These are phyloP conservation scores for Maudiozyma turicensis DNA, from an alignment of 805 yeast species.

Conservation along the genomic window DNA sequence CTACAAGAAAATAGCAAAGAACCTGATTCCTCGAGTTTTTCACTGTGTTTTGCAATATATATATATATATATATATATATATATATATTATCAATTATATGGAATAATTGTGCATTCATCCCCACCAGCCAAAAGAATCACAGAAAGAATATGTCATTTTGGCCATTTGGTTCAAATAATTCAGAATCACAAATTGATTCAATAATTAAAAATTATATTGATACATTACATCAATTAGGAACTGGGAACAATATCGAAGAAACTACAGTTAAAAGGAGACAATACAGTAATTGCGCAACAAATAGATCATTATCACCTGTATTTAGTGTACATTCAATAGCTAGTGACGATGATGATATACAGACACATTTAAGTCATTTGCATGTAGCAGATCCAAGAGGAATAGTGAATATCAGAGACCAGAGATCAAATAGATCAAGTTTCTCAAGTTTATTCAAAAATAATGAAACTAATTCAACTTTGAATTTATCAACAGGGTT, in stretches of 20 bases:
- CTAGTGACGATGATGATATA: not conserved
- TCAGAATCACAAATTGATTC: conserved; percentile 25
- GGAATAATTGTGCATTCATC: no score
- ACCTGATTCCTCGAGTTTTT: no score
- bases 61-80: no score
- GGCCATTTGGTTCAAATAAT: conserved; percentile 33
- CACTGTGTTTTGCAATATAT: no score
- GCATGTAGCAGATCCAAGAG: not conserved
- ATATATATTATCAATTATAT: no score
- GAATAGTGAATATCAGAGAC: not conserved
- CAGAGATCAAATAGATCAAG: conserved; percentile 1
- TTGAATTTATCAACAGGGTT: no score
- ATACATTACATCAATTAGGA: conserved; percentile 5
- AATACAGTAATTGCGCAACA: not conserved
- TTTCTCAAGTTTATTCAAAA: conserved; percentile 1
- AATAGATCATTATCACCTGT: not conserved
- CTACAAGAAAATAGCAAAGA: no score
- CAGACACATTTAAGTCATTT: not conserved
- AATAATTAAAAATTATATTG: conserved; percentile 29
- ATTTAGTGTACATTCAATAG: not conserved
- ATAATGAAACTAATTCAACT: not conserved
- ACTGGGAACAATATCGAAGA: no score
- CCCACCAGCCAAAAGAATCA: no score
- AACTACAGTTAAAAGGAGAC: not conserved
- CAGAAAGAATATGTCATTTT: conserved; percentile 26